Conservation (phyloP, 768 basidiomycete species). For the Termitomyces sp. region DNA sequence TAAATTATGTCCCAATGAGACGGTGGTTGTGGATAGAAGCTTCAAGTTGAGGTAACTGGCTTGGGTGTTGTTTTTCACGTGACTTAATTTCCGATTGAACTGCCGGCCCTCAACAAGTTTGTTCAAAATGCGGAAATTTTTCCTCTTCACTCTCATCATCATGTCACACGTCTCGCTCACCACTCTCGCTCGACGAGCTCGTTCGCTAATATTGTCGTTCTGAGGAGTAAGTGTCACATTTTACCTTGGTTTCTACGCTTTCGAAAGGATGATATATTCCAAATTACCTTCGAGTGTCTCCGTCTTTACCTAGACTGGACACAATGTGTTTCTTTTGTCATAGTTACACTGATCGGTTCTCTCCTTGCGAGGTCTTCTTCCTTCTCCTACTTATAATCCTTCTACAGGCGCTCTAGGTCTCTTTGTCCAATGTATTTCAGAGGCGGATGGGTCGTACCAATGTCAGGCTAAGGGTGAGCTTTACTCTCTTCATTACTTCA, state of each 20-base stretch:
- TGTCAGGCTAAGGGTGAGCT: not conserved
- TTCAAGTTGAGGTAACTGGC: too few species aligned
- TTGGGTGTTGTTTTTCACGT: not conserved
- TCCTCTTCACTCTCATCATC: not conserved
- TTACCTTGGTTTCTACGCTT: not conserved
- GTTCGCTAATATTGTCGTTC: not conserved
- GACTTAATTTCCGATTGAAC: not conserved
- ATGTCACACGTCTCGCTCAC: not conserved
- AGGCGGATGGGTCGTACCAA: not conserved
- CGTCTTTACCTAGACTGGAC: slow-evolving; percentile 46
- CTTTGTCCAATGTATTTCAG: not conserved
- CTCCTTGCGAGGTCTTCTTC: slow-evolving; percentile 3
- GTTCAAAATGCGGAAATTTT: slow-evolving; percentile 13
- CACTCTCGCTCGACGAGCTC: not conserved
- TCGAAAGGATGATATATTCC: slow-evolving; percentile 56
- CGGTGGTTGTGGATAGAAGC: too few species aligned
- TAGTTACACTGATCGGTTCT: slow-evolving; percentile 85
- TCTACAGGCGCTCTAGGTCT: not conserved
- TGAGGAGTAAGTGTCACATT: not conserved
- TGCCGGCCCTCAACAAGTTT: slow-evolving; percentile 13
- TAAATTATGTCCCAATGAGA: too few species aligned
- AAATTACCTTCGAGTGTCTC: slow-evolving; percentile 40
- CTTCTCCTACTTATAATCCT: not conserved
- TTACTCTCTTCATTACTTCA: not conserved
- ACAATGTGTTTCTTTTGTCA: slow-evolving; percentile 69